Evolutionary conservation across 768 basidiomycete genomes (phyloP).

Genomic region (Lentinus tigrinus): DNA sequence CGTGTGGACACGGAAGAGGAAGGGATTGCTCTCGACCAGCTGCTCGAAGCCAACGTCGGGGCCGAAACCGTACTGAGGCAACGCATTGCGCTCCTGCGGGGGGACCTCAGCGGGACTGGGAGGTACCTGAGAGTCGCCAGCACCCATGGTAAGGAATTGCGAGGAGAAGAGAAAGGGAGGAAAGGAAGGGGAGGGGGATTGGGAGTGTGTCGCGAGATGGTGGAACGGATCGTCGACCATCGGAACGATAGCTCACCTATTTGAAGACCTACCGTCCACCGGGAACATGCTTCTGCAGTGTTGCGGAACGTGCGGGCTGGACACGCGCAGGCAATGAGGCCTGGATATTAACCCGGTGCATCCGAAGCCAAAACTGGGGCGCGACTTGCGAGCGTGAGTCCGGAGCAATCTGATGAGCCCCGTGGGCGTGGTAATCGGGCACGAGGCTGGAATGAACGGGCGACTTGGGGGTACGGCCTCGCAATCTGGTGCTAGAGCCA

Average conservation of each 20-base stretch:
- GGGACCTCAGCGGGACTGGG: slow-evolving; percentile 6
- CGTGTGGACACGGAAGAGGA: slow-evolving; percentile 80
- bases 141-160: slow-evolving; percentile 5
- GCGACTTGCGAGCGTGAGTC: neutral
- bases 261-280: neutral
- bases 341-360: slow-evolving; percentile 12
- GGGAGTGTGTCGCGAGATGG: slow-evolving; percentile 15
- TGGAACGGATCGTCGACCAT: slow-evolving; percentile 12
- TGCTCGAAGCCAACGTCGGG: slow-evolving; percentile 58
- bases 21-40: slow-evolving; percentile 63
- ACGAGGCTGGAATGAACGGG: too few species aligned
- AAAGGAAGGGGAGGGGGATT: neutral
- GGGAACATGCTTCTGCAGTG: slow-evolving; percentile 15
- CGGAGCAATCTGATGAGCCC: neutral
- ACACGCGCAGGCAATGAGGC: slow-evolving; percentile 16
- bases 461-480: too few species aligned
- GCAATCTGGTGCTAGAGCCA: too few species aligned
- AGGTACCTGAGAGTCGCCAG: slow-evolving; percentile 5
- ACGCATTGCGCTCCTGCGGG: slow-evolving; percentile 25
- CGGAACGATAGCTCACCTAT: slow-evolving; percentile 11
- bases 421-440: neutral
- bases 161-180: neutral
- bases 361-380: slow-evolving; percentile 3
- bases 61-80: slow-evolving; percentile 77
- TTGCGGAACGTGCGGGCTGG: slow-evolving; percentile 11